Percentiles rank a stretch among this genome's conserved stretches.
Evolutionary conservation across 2,329 filamentous ascomycete species (phyloP).

Genomic region (Gaeumannomyces tritici): DNA sequence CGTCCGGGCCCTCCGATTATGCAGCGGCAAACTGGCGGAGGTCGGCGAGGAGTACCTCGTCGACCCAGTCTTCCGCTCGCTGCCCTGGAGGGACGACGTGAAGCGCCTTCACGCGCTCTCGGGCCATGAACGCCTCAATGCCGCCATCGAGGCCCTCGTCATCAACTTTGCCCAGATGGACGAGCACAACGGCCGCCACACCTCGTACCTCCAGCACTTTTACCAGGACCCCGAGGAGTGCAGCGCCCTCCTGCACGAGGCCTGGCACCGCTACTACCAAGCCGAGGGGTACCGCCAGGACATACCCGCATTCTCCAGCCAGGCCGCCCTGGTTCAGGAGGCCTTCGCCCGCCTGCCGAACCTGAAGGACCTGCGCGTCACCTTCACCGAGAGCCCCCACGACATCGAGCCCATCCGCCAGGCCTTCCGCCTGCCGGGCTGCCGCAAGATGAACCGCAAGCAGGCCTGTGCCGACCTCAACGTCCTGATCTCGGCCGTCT

Average conservation of each 20-base stretch:
- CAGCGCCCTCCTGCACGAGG: slow-evolving; percentile 21
- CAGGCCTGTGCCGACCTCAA: slow-evolving; percentile 24
- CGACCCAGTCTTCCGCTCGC: slow-evolving; percentile 27
- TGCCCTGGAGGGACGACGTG: slow-evolving; percentile 36
- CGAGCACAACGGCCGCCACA: slow-evolving; percentile 27
- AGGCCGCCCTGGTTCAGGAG: slow-evolving; percentile 24
- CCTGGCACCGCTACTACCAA: slow-evolving; percentile 26
- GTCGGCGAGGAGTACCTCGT: slow-evolving; percentile 33
- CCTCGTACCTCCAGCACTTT: slow-evolving; percentile 25
- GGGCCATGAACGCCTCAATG: slow-evolving; percentile 28
- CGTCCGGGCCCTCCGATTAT: slow-evolving; percentile 30
- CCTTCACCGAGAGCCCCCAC: slow-evolving; percentile 29
- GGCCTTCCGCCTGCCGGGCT: slow-evolving; percentile 26
- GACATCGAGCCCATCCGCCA: slow-evolving; percentile 25
- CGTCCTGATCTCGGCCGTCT: slow-evolving; percentile 10
- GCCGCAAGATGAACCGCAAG: slow-evolving; percentile 26
- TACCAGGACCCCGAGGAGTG: slow-evolving; percentile 25
- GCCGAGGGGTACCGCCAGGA: slow-evolving; percentile 20
- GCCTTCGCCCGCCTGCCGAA: slow-evolving; percentile 29
- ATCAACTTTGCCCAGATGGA: slow-evolving; percentile 35
- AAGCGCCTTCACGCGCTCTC: slow-evolving; percentile 33
- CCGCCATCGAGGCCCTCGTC: slow-evolving; percentile 30
- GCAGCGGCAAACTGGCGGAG: slow-evolving; percentile 25
- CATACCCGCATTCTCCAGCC: slow-evolving; percentile 24
- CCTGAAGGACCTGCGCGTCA: slow-evolving; percentile 27